phyloP scores from a whole-genome alignment of 805 yeast genomes.

The Pichia californica region DNA sequence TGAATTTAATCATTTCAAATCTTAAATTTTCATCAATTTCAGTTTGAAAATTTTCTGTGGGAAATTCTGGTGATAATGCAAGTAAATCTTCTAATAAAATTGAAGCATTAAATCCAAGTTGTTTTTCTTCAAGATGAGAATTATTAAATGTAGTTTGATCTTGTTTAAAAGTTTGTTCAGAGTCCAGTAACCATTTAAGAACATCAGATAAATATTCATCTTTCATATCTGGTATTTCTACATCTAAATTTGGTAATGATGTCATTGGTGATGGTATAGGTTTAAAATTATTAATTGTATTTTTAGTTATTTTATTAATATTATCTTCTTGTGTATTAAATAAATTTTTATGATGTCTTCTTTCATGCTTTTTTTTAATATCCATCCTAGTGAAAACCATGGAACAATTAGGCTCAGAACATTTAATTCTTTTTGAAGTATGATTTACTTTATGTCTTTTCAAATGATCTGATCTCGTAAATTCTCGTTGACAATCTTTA shows the following conservation, averaged over 20 bases:
- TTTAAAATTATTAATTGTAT: too few species aligned
- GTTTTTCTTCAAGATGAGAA: slow-evolving; percentile 17
- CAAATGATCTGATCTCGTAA: slow-evolving; percentile 53
- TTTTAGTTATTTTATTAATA: too few species aligned
- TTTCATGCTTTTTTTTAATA: slow-evolving; percentile 38
- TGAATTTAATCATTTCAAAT: slow-evolving; percentile 14
- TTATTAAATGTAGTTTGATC: too few species aligned
- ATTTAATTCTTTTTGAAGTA: slow-evolving; percentile 36
- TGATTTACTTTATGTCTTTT: slow-evolving; percentile 53
- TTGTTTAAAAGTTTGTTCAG: too few species aligned
- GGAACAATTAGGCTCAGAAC: slow-evolving; percentile 42
- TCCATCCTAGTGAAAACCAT: slow-evolving; percentile 50
- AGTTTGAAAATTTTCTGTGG: slow-evolving; percentile 18
- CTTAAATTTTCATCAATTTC: slow-evolving; percentile 14
- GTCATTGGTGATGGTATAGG: too few species aligned
- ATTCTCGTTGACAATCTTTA: slow-evolving; percentile 44
- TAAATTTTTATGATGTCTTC: too few species aligned
- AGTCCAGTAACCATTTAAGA: too few species aligned
- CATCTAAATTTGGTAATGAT: too few species aligned
- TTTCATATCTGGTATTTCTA: too few species aligned
- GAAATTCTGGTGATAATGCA: slow-evolving; percentile 21
- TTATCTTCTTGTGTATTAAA: too few species aligned
- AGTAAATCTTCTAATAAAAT: slow-evolving; percentile 19
- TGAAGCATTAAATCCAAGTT: slow-evolving; percentile 16
- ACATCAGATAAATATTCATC: too few species aligned